Evolutionary conservation across 176 grass and related monocot species (phyloP), one percentile per base, ranked within the genome.

Genomic region (Otatea glauca): DNA sequence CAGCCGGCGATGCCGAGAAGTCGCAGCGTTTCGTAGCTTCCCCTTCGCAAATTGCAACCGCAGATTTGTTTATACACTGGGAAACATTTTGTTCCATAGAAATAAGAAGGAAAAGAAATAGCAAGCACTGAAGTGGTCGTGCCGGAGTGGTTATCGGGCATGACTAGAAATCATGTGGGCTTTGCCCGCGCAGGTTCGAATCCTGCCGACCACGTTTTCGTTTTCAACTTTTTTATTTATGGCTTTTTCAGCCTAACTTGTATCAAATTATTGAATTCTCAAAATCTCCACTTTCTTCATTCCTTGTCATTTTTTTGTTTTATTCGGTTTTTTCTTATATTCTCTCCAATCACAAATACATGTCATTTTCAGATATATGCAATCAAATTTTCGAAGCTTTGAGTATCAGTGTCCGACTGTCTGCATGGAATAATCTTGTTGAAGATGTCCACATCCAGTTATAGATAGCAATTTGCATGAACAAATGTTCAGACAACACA

Each of bases 161-260:
- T 92, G 94, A 92, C 89, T 93, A 96, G 94, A 93, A 96, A 93
- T 96, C 91, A 92, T 90, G 87, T 93, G 87, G 94, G 91, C 81
- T 92, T 2, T 90, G 87, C 91, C 94, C 91, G 85, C 89, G 91
- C 89, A 94, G 91, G 85, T 94, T 94, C 85, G 89, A 97, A 94
- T 94, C 89, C 91, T 94, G 77, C 94, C 85, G 89, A 90, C 82
- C 82, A 94, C 89, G 87, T 0, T n/a, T n/a, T n/a, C n/a, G n/a
- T 38, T 75, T 87, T 37, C 39, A 41, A 41, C 39, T n/a, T 41
- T 41, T 38, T 41, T 41, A 41, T 41, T 41, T 41, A 41, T 41
- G 38, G 38, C 39, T 8, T 41, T 41, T 41, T 41, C 39, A 7
- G 6, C 39, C 39, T 41, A 41, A 41, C 4, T 41, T 41, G 39